A percentile compares a stretch with the other conserved stretches of the same genome.
These are phyloP conservation scores for Diaporthe sp. DNA, from an alignment of 2,329 filamentous ascomycete species.

Conservation along the genomic window DNA sequence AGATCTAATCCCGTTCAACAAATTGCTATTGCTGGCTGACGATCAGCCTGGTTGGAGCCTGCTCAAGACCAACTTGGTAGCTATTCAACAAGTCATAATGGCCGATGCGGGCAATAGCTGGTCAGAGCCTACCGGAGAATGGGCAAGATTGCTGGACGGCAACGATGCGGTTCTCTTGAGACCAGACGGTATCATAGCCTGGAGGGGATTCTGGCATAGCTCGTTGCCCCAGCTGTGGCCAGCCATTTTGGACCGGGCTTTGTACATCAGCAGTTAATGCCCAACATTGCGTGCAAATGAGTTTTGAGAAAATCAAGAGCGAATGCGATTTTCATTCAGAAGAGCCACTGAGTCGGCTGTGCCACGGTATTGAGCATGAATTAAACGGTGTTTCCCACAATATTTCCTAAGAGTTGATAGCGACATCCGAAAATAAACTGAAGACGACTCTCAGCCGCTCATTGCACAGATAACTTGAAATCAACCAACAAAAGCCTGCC, in stretches of 20 bases:
- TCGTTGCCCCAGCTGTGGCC: background rate
- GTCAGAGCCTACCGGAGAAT: constrained; percentile 12
- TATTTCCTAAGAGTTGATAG: too few relatives aligned
- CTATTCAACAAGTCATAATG: background rate
- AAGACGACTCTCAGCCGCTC: too few relatives aligned
- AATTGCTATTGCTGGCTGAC: background rate
- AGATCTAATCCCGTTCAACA: constrained; percentile 10
- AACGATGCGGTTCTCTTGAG: constrained; percentile 19
- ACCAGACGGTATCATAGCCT: constrained; percentile 28
- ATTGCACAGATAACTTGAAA: background rate
- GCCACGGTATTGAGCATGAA: background rate
- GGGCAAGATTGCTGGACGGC: background rate
- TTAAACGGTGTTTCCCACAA: background rate
- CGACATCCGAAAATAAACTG: too few relatives aligned
- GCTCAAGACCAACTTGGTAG: background rate
- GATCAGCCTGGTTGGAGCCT: constrained; percentile 6
- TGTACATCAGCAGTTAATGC: background rate
- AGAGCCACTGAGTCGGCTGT: background rate
- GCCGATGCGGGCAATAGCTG: background rate
- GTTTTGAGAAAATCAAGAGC: background rate
- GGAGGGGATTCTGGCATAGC: constrained; percentile 16
- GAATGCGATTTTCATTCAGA: background rate
- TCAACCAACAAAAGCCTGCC: background rate
- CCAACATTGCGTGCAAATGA: background rate
- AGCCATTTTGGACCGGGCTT: constrained; percentile 2